phyloP scores from a whole-genome alignment of 768 basidiomycete genomes.

The Cantharellus cinnabarinus region DNA sequence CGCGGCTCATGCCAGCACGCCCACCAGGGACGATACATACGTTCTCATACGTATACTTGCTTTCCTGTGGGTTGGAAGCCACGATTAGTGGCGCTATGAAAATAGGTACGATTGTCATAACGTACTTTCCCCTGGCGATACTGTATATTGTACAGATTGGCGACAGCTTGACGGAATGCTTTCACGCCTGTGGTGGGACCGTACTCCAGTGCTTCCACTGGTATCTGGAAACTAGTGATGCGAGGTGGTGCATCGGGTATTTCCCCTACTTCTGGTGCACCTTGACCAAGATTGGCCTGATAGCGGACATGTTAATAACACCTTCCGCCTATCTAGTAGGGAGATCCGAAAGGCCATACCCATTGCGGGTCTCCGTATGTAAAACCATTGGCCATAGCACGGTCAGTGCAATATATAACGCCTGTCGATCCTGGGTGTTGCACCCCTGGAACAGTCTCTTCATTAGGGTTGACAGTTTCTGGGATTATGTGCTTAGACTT shows the following conservation, averaged over 20 bases:
- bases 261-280: slow-evolving; percentile 49
- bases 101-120: too few relatives aligned
- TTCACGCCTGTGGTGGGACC: slow-evolving; percentile 86
- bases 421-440: slow-evolving; percentile 17
- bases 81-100: too few relatives aligned
- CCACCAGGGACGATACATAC: slow-evolving; percentile 87
- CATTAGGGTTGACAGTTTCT: slow-evolving; percentile 44
- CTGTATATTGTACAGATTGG: slow-evolving; percentile 69
- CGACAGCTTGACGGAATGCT: slow-evolving; percentile 68
- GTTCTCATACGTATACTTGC: slow-evolving; percentile 82
- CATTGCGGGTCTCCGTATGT: slow-evolving; percentile 48
- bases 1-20: slow-evolving; percentile 68
- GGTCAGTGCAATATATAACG: slow-evolving; percentile 77
- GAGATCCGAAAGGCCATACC: slow-evolving; percentile 33
- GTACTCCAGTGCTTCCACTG: slow-evolving; percentile 61
- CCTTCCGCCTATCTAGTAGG: background rate
- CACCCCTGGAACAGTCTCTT: slow-evolving; percentile 77
- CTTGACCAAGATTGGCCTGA: slow-evolving; percentile 82
- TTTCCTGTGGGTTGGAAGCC: slow-evolving; percentile 15
- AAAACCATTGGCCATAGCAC: slow-evolving; percentile 92
- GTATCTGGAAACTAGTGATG: slow-evolving; percentile 41
- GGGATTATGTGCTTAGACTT: slow-evolving; percentile 43
- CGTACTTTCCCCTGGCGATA: slow-evolving; percentile 51
- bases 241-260: slow-evolving; percentile 56
- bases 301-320: background rate